Base-by-base conservation (phyloP, 2,329 filamentous ascomycete species). In the Pestalotiopsis sp. region DNA sequence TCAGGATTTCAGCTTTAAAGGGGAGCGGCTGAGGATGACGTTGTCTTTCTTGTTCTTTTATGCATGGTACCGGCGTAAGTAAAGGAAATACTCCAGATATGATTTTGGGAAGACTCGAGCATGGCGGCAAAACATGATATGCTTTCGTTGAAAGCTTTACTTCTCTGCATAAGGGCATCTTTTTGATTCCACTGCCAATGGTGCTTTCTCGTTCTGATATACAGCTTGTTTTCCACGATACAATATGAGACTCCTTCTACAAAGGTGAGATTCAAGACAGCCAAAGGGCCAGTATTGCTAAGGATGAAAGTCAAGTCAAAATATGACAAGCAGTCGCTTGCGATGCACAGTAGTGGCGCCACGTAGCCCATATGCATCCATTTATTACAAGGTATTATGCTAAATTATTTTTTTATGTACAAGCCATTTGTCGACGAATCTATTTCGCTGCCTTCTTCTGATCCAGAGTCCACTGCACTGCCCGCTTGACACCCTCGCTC, bases 401-500 rank as follows among this genome's bases (percentile, higher is more conserved):
- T n/a, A 20, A 52, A 52, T 52, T n/a, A 52, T 52, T n/a, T n/a
- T n/a, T 7, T 11, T 9, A 23, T n/a, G 17, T n/a, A 52, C 20
- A n/a, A 52, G n/a, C 11, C 20, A 17, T 52, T 52, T 52, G 6
- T 20, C 3, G 41, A 14, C 3, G 41, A 14, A 14, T n/a, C 41
- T 6, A 14, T 31, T 38, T 45, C 9, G 38, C 61, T 13, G 20
- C 38, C 20, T 59, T 60, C 38, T 66, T 66, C 31, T 41, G 64
- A 7, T 87, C 85, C 66, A 88, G 70, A 64, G 86, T 86, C 86
- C 86, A 89, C 67, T 78, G 77, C 20, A 90, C 87, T 11, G 86
- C 83, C 67, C 83, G 82, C 71, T 81, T 80, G 64, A 90, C 81
- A 12, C 91, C 92, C 73, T 93, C 91, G 70, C 90, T 86, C 68